Evolutionary conservation across 2,329 filamentous ascomycete species (phyloP), one percentile per base, ranked within the genome.

Genomic region (Plenodomus lindquistii): DNA sequence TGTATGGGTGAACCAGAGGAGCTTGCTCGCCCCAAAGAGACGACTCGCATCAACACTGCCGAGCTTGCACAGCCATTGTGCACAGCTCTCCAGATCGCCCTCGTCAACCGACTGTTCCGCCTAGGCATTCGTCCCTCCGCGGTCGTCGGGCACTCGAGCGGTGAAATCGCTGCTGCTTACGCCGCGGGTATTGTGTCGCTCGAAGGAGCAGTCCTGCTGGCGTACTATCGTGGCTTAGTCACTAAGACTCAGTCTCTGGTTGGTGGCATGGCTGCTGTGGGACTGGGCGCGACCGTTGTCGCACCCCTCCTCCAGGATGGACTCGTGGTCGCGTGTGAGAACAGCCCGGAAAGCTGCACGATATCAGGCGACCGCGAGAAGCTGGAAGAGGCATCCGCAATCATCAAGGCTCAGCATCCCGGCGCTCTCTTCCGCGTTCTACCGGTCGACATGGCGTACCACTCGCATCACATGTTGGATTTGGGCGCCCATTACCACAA

Each of bases 121-220:
- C 1, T 48, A 27, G 40, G 42, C 5, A 39, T 67, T 9, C 4
- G 18, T 1, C 57, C 59, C 0, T 10, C 20, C 6, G 24, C 52
- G 3, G 58, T 63, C 9, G 48, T 61, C 9, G 74, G 75, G 1
- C 74, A 77, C 39, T 75, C 72, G 0, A 62, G 69, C 3, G 74
- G 75, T 3, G 75, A 77, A 48, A 73, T 75, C 8, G 73, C 71
- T 0, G 74, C 73, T 0, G 60, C 70, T 2, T 75, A 75, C n/a
- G 65, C 64, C 2, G 65, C 63, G 6, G 71, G 58, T n/a, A 31
- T 16, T n/a, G 5, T 48, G 13, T 31, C 8, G 1, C 10, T 36
- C 0, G 4, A n/a, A 1, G 19, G 38, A 8, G 40, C 45, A 5
- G 4, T 48, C n/a, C 10, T 16, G 11, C 10, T 50, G 11, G 42